Conservation (phyloP, 2,329 filamentous ascomycete genomes). For the Coniosporium tulheliwenetii region DNA sequence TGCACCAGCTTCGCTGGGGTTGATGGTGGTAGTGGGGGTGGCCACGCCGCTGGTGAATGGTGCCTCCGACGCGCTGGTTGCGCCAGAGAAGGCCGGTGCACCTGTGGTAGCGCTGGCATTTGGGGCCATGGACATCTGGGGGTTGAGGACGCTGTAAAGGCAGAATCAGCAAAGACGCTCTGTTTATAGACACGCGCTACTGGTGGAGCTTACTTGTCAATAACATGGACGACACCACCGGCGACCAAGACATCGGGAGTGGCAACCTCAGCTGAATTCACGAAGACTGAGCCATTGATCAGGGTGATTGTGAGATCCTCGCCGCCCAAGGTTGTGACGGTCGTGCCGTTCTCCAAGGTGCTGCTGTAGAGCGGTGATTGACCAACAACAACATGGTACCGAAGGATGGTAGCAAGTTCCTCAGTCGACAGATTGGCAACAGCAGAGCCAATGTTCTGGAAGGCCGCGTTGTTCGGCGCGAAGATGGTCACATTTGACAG, state of each 20-base stretch:
- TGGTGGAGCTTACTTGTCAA: constrained; percentile 32
- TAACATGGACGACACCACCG: constrained; percentile 34
- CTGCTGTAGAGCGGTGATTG: constrained; percentile 36
- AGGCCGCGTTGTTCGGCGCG: constrained; percentile 44
- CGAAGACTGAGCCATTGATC: constrained; percentile 19
- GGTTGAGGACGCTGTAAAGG: constrained; percentile 37
- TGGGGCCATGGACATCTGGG: constrained; percentile 27
- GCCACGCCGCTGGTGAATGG: constrained; percentile 42
- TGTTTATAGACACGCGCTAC: not conserved
- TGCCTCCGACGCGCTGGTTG: constrained; percentile 27
- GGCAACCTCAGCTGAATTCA: constrained; percentile 27
- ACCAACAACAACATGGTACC: constrained; percentile 48
- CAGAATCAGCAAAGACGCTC: not conserved
- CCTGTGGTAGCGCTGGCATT: constrained; percentile 28
- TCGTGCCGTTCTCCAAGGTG: constrained; percentile 23
- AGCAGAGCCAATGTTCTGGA: constrained; percentile 39
- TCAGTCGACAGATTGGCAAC: constrained; percentile 30
- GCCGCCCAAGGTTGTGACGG: constrained; percentile 20
- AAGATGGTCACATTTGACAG: constrained; percentile 45
- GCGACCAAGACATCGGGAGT: constrained; percentile 25
- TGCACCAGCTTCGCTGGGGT: constrained; percentile 16
- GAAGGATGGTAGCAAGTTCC: constrained; percentile 37
- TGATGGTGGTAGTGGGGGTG: constrained; percentile 25
- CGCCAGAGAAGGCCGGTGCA: constrained; percentile 37
- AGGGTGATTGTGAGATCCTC: constrained; percentile 23